Evolutionary conservation across 106 monocot genomes (phyloP), one percentile per base, ranked within the genome.

Genomic region (Narthecium ossifragum): DNA sequence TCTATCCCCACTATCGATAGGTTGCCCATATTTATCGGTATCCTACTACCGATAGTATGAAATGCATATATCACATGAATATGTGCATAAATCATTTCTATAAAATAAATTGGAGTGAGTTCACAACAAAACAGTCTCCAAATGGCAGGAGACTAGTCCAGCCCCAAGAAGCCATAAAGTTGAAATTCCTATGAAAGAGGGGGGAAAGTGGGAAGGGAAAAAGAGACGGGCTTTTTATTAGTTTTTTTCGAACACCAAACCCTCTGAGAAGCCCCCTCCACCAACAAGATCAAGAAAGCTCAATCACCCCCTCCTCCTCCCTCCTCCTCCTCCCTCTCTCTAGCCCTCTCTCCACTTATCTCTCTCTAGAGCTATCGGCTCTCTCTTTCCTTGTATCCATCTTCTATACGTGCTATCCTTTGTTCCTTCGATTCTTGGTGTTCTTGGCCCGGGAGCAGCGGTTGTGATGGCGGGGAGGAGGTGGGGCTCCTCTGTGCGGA

Each of bases 231-330:
- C 3, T 57, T 30, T 5, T 8, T 17, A 57, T 57, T 1, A 15
- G 15, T 7, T 2, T 27, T 54, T 4, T 26, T 10, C 9, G 11
- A 57, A 57, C 10, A 17, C 32, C 3, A 0, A 57, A 32, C 31
- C 28, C 56, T 7, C n/a, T n/a, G n/a, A 51, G 4, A 55, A 33
- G 32, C 2, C 14, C 15, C 14, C 25, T 25, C 11, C 53, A 23
- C 26, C 5, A 49, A 24, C 9, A 38, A 58, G 22, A 58, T 37
- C 34, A 49, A 49, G 58, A 58, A 38, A 58, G 36, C 58, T 58
- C 58, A 34, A 20, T 58, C 25, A 20, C 58, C 23, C 13, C 58
- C 33, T 38, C 24, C 33, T 38, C 24, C 58, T 23, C 11, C 24
- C 11, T 55, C 14, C 11, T 18, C 24, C 28, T 31, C 27, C 28